Base-by-base conservation (phyloP, 129 eudicot genomes). In the Lactuca sativa region DNA sequence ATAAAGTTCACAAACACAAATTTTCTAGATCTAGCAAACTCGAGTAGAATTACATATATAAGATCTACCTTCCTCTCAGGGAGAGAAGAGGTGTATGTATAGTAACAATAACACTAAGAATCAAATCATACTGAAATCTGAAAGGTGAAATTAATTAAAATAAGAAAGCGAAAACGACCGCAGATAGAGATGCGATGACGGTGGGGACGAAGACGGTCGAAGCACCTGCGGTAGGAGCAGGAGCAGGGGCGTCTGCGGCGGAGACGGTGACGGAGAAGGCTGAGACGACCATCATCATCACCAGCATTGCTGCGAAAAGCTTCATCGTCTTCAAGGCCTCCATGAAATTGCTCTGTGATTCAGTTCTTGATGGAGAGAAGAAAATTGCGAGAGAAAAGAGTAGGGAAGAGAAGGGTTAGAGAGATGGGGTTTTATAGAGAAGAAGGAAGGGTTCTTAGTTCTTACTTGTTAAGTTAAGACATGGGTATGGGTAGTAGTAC, bases 211-310 rank as follows among this genome's bases (percentile, higher is more conserved):
- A 17, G 55, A 41, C 18, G 70, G 70, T 25, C 47, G 79, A 30
- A 4, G 80, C 75, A 33, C 62, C 80, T 9, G 80, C 40, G 36
- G 18, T 58, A 10, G 80, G 80, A 30, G 74, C 37, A 8, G 80
- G 80, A 13, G 75, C 80, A 1, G 80, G 80, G 31, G 75, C 75
- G 11, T 76, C 80, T 37, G 47, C 47, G 57, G 74, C 74, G 21
- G 80, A 76, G 75, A 76, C 74, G 21, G 80, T 67, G 75, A 76
- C 63, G 75, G 52, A 47, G 52, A 47, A 40, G 70, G 63, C 62
- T 9, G 80, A 16, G 40, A 70, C 64, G 62, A 56, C 64, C 70
- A 63, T 8, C 64, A 15, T 16, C 64, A 61, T 40, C 51, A 61
- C 47, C 36, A 61, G 15, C 70, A 76, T 59, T 51, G 53, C 7